Base-by-base conservation (phyloP, 805 yeast species). In the Wickerhamiella spandovensis region DNA sequence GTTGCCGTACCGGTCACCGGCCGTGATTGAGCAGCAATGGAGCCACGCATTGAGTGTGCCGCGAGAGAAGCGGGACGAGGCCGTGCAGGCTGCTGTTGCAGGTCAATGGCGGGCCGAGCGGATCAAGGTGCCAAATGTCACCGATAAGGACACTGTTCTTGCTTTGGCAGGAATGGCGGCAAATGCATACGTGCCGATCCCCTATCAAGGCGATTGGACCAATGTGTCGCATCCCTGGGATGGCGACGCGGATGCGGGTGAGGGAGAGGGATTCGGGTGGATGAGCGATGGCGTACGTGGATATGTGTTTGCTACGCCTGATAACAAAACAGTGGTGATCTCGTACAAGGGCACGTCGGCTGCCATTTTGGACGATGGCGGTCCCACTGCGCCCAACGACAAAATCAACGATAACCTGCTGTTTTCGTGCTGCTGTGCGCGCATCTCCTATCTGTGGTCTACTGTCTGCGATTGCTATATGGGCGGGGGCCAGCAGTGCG, bases 361-460 rank as follows among this genome's bases (percentile, higher is more conserved):
- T 0, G 84, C 88, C 0, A 79, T 81, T 3, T 60, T 82, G 12
- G 66, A 64, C 47, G 56, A 56, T 28, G 73, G 71, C 64, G 77
- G 59, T 1, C 95, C 83, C 47, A 90, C 97, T 0, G 81, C 84
- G 0, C 77, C 73, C 0, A 80, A 78, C 52, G 98, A 92, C 63
- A 87, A 85, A 64, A 65, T 74, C 25, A 92, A 90, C 63, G 97
- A 92, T 64, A 92, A 92, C 61, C 62, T 90, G 51, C 67, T 92
- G 35, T 92, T 92, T 63, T 84, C 94, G 10, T 92, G 98, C 65
- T 92, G 98, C 64, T 92, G 98, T 68, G 97, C 95, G 0, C 74
- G 97, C 38, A 82, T 90, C 1, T 78, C 92, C 38, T 88, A 87
- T 56, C 67, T 86, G 66, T 92, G 97, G 98, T 78, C 82, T 7